Base-by-base conservation (phyloP, 192 early-diverging fungal species). In the Podila epigama region DNA sequence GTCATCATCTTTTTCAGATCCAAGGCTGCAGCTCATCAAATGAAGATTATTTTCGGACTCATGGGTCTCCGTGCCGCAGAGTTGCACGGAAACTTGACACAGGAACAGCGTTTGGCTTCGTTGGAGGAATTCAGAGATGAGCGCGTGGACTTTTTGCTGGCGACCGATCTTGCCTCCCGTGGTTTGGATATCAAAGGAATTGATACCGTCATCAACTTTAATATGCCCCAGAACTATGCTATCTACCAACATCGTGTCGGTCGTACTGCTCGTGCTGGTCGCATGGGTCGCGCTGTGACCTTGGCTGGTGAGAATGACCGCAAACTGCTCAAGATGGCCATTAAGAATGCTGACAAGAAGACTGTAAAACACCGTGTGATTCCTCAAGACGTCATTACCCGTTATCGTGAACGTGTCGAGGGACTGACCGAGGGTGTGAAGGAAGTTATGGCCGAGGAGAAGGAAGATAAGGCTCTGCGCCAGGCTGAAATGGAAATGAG, bases 101-200 rank as follows among this genome's bases (percentile, higher is more conserved):
- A 99, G 72, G 87, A 94, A 44, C 93, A 92, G 68, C 92, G 98
- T 66, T 69, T 98, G 34, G 94, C 94, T 63, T 85, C 98, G 11
- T 79, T 99, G 34, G 97, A 98, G 75, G 69, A 84, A 48, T 99
- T 99, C 86, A 87, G 95, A 16, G 92, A 95, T 70, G 84, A 87
- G 16, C 82, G 92, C 63, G 90, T 92, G 6, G 93, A 97, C 67
- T 97, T 89, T 79, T 79, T 99, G 70, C 85, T 99, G 68, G 95
- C 95, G 6, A 99, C 98, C 0, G 96, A 99, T 87, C 81, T 99
- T 34, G 98, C 98, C 6, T 92, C 94, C 7, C 89, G 98, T 79
- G 98, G 98, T 82, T 86, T 99, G 35, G 98, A 99, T 82, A 97
- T 99, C 72, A 90, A 91, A 70, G 97, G 96, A 15, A 92, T 99